phyloP scores from a whole-genome alignment of 1,284 basidiomycete species.

The Albatrellus sp. region DNA sequence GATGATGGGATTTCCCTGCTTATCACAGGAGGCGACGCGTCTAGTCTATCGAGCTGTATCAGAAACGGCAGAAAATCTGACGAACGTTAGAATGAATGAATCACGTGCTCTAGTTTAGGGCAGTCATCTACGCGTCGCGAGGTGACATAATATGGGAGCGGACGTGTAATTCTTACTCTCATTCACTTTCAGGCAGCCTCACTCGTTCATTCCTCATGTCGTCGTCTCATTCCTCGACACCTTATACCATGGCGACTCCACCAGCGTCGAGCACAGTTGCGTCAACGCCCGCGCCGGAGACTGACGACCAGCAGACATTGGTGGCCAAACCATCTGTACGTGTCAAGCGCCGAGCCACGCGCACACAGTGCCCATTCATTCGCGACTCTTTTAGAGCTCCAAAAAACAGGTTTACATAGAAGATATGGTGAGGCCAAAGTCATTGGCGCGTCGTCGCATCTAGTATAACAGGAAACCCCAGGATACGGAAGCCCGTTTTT shows the following conservation, averaged over 20 bases:
- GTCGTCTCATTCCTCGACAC: neutral
- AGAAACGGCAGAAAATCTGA: too few relatives aligned
- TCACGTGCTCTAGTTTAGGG: conserved; percentile 7
- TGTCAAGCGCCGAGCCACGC: neutral
- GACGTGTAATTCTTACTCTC: neutral
- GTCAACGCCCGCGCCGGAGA: conserved; percentile 6
- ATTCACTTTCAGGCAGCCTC: neutral
- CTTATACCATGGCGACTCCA: conserved; percentile 2
- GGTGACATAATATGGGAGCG: too few relatives aligned
- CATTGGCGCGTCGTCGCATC: neutral
- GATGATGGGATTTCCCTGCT: too few relatives aligned
- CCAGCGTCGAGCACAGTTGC: conserved; percentile 8
- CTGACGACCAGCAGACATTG: neutral
- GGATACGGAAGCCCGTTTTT: conserved; percentile 35
- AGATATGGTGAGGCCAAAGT: neutral
- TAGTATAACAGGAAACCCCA: conserved; percentile 12
- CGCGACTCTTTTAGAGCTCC: neutral
- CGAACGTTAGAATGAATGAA: too few relatives aligned
- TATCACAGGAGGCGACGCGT: too few relatives aligned
- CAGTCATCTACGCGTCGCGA: neutral
- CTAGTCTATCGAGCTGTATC: too few relatives aligned
- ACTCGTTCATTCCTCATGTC: neutral
- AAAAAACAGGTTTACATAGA: neutral
- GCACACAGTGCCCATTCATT: neutral
- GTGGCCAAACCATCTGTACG: neutral